Evolutionary conservation across 2,329 filamentous ascomycete species (phyloP), one percentile per base, ranked within the genome.

Genomic region (Fusarium albosuccineum): DNA sequence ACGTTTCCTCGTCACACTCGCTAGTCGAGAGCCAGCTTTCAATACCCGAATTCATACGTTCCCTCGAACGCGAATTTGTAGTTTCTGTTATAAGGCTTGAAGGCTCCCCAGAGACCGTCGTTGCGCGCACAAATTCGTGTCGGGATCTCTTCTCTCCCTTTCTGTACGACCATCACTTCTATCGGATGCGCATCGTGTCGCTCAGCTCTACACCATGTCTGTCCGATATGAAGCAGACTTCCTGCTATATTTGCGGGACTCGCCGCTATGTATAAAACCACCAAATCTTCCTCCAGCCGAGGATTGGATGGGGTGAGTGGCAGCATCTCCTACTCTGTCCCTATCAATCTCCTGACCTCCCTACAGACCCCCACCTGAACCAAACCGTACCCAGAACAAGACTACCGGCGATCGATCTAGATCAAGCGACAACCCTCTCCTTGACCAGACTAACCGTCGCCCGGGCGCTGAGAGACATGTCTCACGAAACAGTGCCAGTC

Each of bases 231-330:
- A 91, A 66, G 85, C 87, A 79, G 92, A 94, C 68, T 86, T 92
- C 80, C 85, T 98, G 72, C 83, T 93, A 73, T 85, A 86, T 77
- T 83, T 98, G 74, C 88, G 91, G 80, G 85, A 91, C 62, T 97
- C 95, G 68, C 94, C 94, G 69, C 84, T 97, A 78, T 94, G 94
- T 75, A 83, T 86, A 72, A 97, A 92, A 80, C 95, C 95, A 46
- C 83, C 90, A 67, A 87, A 86, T 67, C 86, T 97, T 45, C 94
- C 94, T 68, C 91, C 93, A 27, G 87, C 91, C 67, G 93, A 97
- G 82, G 93, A 97, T 83, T 98, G 94, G 94, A 97, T 97, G 93
- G 94, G 95, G 92, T 97, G 84, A 76, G 87, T 80, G 49, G 7
- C 56, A 51, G 29, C 17, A 46, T 27, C 34, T 59, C 33, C 55